Conservation (phyloP, 1,284 basidiomycete genomes). For the Cryptococcus sp. region DNA sequence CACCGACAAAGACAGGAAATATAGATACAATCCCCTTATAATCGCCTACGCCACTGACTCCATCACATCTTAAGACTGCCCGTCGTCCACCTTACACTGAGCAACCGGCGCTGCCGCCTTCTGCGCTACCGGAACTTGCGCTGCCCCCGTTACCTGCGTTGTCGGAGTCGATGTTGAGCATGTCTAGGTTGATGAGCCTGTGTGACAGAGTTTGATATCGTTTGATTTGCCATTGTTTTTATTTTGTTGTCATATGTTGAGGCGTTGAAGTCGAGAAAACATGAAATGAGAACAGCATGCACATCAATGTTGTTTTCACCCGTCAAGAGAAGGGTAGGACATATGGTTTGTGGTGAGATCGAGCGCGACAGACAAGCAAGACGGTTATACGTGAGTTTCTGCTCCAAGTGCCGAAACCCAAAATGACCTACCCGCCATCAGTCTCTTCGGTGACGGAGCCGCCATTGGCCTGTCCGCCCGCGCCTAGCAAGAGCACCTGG, state of each 20-base stretch:
- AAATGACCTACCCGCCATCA: conserved; percentile 17
- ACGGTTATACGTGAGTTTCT: neutral
- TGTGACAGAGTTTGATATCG: neutral
- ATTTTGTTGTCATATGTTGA: neutral
- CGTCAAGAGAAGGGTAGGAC: neutral
- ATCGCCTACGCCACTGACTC: too few species aligned
- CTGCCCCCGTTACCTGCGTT: conserved; percentile 40
- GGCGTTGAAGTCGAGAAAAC: neutral
- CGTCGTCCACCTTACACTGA: neutral
- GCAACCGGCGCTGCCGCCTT: conserved; percentile 26
- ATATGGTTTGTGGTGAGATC: neutral
- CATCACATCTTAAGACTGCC: too few species aligned
- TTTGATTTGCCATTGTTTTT: neutral
- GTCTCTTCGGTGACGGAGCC: conserved; percentile 21
- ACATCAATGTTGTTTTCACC: neutral
- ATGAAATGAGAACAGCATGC: neutral
- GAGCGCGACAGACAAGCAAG: neutral
- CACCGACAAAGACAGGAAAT: too few species aligned
- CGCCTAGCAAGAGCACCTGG: conserved; percentile 13
- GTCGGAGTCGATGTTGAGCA: conserved; percentile 37
- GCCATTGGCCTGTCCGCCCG: conserved; percentile 37
- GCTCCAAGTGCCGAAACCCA: neutral
- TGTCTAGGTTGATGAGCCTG: conserved; percentile 36
- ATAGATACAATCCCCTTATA: too few species aligned
- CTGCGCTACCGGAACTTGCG: conserved; percentile 33